phyloP scores from a whole-genome alignment of 305 asterid species.

The Lippia alba region DNA sequence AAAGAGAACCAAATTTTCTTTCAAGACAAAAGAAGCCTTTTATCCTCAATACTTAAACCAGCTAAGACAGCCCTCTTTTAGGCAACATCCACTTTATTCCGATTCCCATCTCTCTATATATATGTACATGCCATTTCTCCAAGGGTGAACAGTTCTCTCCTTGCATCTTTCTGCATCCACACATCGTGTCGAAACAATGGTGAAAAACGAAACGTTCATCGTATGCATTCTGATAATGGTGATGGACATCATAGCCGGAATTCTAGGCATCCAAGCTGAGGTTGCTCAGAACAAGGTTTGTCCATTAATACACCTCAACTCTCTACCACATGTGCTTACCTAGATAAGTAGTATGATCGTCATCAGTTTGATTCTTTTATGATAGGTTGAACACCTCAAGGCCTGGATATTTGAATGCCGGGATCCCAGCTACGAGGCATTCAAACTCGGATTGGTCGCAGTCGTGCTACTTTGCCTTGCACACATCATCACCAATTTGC shows the following conservation, averaged over 20 bases:
- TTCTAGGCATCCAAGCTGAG: constrained; percentile 89
- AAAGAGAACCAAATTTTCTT: constrained; percentile 36
- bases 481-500: constrained; percentile 53
- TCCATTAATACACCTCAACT: neutral
- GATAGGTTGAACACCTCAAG: constrained; percentile 57
- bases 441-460: constrained; percentile 75
- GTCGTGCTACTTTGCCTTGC: constrained; percentile 64
- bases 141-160: neutral
- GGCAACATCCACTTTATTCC: constrained; percentile 56
- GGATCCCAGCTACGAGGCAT: constrained; percentile 80
- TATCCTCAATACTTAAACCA: constrained; percentile 43
- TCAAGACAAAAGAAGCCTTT: constrained; percentile 59
- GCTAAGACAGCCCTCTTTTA: constrained; percentile 43
- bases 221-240: constrained; percentile 63
- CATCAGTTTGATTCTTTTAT: neutral
- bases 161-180: neutral
- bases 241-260: constrained; percentile 73
- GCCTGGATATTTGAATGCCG: constrained; percentile 78
- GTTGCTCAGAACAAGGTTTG: constrained; percentile 83
- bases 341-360: neutral
- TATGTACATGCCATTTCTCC: constrained; percentile 12
- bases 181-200: constrained; percentile 43
- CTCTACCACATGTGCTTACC: neutral
- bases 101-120: constrained; percentile 47
- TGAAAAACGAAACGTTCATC: constrained; percentile 48